Conservation (phyloP, 2,329 filamentous ascomycete species). For the Aureobasidium sp. region DNA sequence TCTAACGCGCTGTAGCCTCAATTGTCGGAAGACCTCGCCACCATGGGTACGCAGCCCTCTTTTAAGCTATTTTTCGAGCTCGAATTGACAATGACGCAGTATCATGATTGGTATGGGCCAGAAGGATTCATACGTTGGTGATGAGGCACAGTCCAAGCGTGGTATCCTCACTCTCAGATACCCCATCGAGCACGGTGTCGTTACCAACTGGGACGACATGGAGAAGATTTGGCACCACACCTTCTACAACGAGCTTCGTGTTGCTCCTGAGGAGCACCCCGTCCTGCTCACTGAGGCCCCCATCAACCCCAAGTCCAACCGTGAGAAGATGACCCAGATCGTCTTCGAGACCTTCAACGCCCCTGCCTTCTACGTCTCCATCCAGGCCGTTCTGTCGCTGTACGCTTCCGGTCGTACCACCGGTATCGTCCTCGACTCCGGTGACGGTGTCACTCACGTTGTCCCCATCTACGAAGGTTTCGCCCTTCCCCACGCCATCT, state of each 20-base stretch:
- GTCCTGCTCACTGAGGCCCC: slow-evolving; percentile 98
- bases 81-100: slow-evolving; percentile 46
- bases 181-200: slow-evolving; percentile 99
- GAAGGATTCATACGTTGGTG: slow-evolving; percentile 99
- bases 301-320: slow-evolving; percentile 99
- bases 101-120: slow-evolving; percentile 99
- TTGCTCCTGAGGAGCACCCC: slow-evolving; percentile 99
- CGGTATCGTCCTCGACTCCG: slow-evolving; percentile 99
- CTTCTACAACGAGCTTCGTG: slow-evolving; percentile 99
- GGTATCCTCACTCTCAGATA: slow-evolving; percentile 99
- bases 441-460: slow-evolving; percentile 99
- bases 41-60: slow-evolving; percentile 72
- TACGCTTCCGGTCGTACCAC: slow-evolving; percentile 99
- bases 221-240: slow-evolving; percentile 99
- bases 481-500: slow-evolving; percentile 98
- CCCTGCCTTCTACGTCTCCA: slow-evolving; percentile 99
- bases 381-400: slow-evolving; percentile 97
- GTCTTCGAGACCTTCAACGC: slow-evolving; percentile 99
- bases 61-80: slow-evolving; percentile 17
- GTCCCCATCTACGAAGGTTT: slow-evolving; percentile 99
- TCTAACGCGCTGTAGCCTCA: slow-evolving; percentile 60
- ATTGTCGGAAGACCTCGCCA: slow-evolving; percentile 99
- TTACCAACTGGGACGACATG: slow-evolving; percentile 99
- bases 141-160: slow-evolving; percentile 99
- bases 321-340: slow-evolving; percentile 99